Base-by-base conservation (phyloP, 768 basidiomycete species). In the Obba rivulosa region DNA sequence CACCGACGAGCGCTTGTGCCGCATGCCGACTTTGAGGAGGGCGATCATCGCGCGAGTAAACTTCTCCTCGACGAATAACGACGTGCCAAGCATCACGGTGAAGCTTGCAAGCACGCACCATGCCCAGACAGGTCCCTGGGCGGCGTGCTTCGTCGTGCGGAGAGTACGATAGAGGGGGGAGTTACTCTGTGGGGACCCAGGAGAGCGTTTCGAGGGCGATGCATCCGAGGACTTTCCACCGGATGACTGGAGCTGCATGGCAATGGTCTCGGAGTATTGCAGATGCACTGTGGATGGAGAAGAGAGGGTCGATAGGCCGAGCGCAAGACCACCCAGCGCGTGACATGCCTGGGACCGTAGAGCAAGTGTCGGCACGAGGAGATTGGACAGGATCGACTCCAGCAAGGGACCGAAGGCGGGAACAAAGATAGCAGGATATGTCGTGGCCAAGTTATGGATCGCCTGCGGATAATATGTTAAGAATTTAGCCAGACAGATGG, bases 81-180 rank as follows among this genome's bases (percentile, higher is more conserved):
- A 66, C 2, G 82, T 74, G 1, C 84, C 78, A 2, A 87, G 70
- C n/a, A 91, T 68, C 34, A 83, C 79, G 40, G 87, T 71, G 44
- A 90, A 66, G 51, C 74, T 72, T 0, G 83, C 79, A 2, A 89
- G 66, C 25, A 88, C 82, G 50, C 76, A 77, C 45, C 87, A 69
- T 4, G 77, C 82, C 89, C 89, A 91, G 1, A 85, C 80, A 8
- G 89, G 87, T 1, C 87, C 86, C 57, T 88, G 83, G 1, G 86
- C 84, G 8, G 76, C 76, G 51, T 83, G 76, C 5, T 65, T 62
- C 2, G 83, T 85, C 1, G 79, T 79, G 22, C 84, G 79, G 4
- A 90, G 71, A 1, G 84, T 85, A 43, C 83, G 79, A 34, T 82
- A 62, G 50, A 89, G 83, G 3, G 66, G 31, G 1, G 81, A 64